Base-by-base conservation (phyloP, 352 stramenopile species). In the Phytophthora syringae region DNA sequence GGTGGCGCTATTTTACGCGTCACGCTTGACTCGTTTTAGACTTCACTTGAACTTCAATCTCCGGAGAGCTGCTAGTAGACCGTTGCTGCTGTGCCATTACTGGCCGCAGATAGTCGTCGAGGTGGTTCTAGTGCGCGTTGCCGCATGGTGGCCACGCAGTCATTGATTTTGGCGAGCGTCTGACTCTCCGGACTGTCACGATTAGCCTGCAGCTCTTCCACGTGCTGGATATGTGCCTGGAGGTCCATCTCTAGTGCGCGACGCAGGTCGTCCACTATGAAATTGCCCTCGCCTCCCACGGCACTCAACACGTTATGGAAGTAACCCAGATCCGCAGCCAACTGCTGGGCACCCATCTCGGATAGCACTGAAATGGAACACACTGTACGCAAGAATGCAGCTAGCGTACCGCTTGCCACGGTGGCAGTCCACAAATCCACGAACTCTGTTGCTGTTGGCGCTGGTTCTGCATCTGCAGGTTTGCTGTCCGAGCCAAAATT, bases 221-320 rank as follows among this genome's bases (percentile, higher is more conserved):
- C 65, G 30, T 82, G 72, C 18, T 74, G 56, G 5, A 64, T 37
- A 52, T 87, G 78, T 1, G 56, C 50, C 10, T 66, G 62, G 11
- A 68, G 16, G 32, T 77, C 60, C 44, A 77, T 67, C 30, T 82
- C 73, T n/a, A 89, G 66, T n/a, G 71, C 64, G 18, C 58, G 40
- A 37, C 74, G 74, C 59, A 87, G 44, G 20, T 84, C 80, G 21
- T 88, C 73, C 18, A 86, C 51, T 5, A 88, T 71, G 18, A 86
- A 84, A 52, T 85, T 88, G 24, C 64, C 66, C 10, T 88, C 79
- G 25, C 66, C 79, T 4, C 85, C 82, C 15, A 95, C 77, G 0
- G 88, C 88, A 47, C 74, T 90, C 39, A 94, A 61, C 12, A 94
- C 84, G 50, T 93, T 95, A 60, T 89, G 68, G 37, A 94, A 92